Conservation (phyloP, 2,329 filamentous ascomycete genomes). For the Aspergillus latus region DNA sequence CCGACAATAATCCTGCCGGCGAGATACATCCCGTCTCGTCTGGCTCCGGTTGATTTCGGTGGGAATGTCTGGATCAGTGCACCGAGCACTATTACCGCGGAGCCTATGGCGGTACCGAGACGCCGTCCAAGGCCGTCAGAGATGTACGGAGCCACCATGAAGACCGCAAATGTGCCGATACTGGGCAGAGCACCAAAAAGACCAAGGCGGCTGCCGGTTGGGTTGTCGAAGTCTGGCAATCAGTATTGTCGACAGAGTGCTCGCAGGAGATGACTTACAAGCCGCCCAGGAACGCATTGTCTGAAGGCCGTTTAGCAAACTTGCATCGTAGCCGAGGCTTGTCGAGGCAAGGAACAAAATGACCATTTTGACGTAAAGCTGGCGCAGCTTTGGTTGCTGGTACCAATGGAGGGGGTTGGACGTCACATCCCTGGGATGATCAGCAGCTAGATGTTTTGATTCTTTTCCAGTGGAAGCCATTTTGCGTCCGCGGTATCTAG, state of each 20-base stretch:
- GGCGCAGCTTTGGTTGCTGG: slow-evolving; percentile 29
- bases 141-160: slow-evolving; percentile 21
- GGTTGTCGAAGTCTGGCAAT: slow-evolving; percentile 21
- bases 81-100: slow-evolving; percentile 22
- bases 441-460: neutral
- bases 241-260: neutral
- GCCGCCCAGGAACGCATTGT: slow-evolving; percentile 26
- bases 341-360: slow-evolving; percentile 19
- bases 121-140: slow-evolving; percentile 23
- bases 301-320: slow-evolving; percentile 32
- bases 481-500: neutral
- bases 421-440: neutral
- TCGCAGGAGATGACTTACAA: neutral
- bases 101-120: slow-evolving; percentile 7
- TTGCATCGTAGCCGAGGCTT: slow-evolving; percentile 39
- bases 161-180: slow-evolving; percentile 20
- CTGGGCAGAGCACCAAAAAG: slow-evolving; percentile 23
- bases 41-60: slow-evolving; percentile 13
- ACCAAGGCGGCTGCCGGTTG: slow-evolving; percentile 22
- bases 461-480: neutral
- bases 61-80: slow-evolving; percentile 25
- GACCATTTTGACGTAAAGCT: slow-evolving; percentile 32
- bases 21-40: neutral
- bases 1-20: neutral
- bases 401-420: slow-evolving; percentile 27